phyloP scores from a whole-genome alignment of 768 basidiomycete species.

The Leccinum truebloodii region DNA sequence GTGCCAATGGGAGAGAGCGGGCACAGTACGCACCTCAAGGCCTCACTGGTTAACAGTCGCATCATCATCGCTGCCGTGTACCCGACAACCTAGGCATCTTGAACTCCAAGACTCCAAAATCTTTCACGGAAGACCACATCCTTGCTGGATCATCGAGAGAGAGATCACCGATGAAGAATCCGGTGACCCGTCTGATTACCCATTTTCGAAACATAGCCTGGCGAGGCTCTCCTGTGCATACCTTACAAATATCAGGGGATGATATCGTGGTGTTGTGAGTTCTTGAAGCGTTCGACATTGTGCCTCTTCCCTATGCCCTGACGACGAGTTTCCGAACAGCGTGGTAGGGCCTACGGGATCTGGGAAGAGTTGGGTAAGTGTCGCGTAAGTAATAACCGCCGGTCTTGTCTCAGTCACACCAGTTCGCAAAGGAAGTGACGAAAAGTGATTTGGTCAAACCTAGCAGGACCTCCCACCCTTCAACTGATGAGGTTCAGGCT shows the following conservation, averaged over 20 bases:
- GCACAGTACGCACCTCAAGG: not conserved
- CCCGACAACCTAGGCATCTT: not conserved
- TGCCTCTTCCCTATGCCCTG: not conserved
- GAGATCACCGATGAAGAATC: not conserved
- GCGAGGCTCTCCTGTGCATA: slow-evolving; percentile 3
- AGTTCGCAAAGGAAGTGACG: slow-evolving; percentile 20
- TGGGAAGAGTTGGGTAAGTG: slow-evolving; percentile 24
- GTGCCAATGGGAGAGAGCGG: not conserved
- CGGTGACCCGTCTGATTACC: not conserved
- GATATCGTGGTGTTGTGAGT: slow-evolving; percentile 27
- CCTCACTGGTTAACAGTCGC: not conserved
- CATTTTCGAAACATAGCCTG: slow-evolving; percentile 2
- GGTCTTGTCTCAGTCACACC: not conserved
- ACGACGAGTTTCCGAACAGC: slow-evolving; percentile 2
- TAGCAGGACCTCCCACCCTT: slow-evolving; percentile 5
- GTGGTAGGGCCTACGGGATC: slow-evolving; percentile 22
- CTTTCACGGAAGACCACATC: not conserved
- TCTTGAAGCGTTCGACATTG: not conserved
- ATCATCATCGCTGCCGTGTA: not conserved
- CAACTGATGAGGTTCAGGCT: slow-evolving; percentile 13
- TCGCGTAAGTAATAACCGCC: too few species aligned
- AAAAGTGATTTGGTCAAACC: not conserved
- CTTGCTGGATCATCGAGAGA: not conserved
- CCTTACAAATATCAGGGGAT: slow-evolving; percentile 6
- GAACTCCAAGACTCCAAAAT: not conserved